Evolutionary conservation across 768 basidiomycete species (phyloP).

Genomic region (Gymnopilus junonius): DNA sequence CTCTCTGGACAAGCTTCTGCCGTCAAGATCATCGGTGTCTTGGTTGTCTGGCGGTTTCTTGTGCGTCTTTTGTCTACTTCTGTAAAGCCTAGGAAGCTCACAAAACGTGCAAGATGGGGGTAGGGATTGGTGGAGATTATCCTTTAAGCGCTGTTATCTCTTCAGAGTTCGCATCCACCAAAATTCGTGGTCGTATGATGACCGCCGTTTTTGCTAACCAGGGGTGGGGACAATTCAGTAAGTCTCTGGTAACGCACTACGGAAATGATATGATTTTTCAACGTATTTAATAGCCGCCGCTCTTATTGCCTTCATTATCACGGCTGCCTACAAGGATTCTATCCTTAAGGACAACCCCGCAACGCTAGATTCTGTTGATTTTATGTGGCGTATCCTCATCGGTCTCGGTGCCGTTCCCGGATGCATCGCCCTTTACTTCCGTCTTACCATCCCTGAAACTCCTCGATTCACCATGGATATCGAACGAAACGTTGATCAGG

Average conservation of each 20-base stretch:
- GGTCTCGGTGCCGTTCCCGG: constrained; percentile 88
- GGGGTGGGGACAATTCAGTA: constrained; percentile 86
- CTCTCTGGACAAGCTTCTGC: constrained; percentile 70
- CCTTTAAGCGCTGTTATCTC: constrained; percentile 86
- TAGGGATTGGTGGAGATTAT: constrained; percentile 91
- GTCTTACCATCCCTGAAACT: constrained; percentile 91
- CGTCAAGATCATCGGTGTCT: constrained; percentile 72
- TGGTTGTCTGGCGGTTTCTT: constrained; percentile 86
- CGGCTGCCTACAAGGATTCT: constrained; percentile 67
- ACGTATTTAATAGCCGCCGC: constrained; percentile 51
- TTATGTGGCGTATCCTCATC: constrained; percentile 86
- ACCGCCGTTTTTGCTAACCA: constrained; percentile 86
- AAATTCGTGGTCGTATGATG: constrained; percentile 85
- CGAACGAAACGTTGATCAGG: constrained; percentile 81
- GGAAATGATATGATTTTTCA: background rate
- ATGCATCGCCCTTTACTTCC: constrained; percentile 85
- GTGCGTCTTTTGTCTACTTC: constrained; percentile 28
- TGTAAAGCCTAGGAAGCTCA: background rate
- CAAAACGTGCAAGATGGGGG: constrained; percentile 56
- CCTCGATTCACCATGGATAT: constrained; percentile 94
- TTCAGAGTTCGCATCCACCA: constrained; percentile 84
- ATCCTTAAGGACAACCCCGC: constrained; percentile 46
- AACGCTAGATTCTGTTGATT: constrained; percentile 61
- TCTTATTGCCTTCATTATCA: constrained; percentile 66
- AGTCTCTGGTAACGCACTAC: constrained; percentile 21